Evolutionary conservation across 257 asterid species (phyloP).

Genomic region (Petunia secreta): DNA sequence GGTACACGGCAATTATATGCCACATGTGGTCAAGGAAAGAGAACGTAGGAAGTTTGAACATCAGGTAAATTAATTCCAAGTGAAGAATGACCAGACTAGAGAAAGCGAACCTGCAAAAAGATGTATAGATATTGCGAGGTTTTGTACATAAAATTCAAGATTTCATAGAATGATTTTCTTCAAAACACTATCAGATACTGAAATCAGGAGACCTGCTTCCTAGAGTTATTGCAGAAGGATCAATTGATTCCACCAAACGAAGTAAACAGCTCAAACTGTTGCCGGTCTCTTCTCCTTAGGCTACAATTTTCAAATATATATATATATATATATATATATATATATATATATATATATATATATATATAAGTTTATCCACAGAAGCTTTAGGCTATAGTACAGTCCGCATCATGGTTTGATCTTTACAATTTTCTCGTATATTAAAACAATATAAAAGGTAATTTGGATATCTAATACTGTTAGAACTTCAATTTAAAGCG

Average conservation of each 20-base stretch:
- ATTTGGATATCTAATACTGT: not conserved
- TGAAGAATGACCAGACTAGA: slow-evolving; percentile 6
- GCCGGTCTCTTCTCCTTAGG: not conserved
- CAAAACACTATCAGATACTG: slow-evolving; percentile 8
- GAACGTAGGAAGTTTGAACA: slow-evolving; percentile 12
- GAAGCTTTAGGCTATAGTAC: too few species aligned
- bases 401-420: too few species aligned
- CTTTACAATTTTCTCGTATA: too few species aligned
- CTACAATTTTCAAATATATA: slow-evolving; percentile 7
- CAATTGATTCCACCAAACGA: slow-evolving; percentile 1
- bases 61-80: not conserved
- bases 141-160: not conserved
- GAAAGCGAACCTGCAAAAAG: not conserved
- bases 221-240: not conserved
- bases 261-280: not conserved
- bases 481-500: not conserved
- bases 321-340: too few species aligned
- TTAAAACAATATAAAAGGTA: not conserved
- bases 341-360: too few species aligned
- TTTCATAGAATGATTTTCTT: slow-evolving; percentile 2
- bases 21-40: not conserved
- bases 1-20: not conserved
- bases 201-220: slow-evolving; percentile 7
- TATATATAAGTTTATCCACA: too few species aligned
- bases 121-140: not conserved